Conservation (phyloP, 2,329 filamentous ascomycete species). For the Aspergillus intermedius region DNA sequence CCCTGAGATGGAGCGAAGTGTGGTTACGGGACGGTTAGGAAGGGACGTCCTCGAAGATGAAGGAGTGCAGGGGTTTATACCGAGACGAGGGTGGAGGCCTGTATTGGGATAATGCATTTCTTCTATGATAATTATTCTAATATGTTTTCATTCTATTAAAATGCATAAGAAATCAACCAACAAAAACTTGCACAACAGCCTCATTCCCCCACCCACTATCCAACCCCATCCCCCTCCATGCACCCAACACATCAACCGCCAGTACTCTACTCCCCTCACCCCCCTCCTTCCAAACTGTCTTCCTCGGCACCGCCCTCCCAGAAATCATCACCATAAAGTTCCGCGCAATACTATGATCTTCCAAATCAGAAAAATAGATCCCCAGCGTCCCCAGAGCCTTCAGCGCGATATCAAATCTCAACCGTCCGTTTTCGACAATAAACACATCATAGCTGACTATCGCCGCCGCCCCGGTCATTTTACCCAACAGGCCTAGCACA, state of each 20-base stretch:
- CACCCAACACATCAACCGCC: conserved; percentile 67
- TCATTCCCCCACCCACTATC: conserved; percentile 74
- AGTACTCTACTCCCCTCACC: conserved; percentile 53
- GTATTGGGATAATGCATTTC: conserved; percentile 16
- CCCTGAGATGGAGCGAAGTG: conserved; percentile 56
- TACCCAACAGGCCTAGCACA: conserved; percentile 70
- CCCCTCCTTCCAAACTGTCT: conserved; percentile 53
- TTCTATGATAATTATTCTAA: background rate
- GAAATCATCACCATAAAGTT: conserved; percentile 71
- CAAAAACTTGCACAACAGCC: conserved; percentile 60
- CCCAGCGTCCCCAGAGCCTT: conserved; percentile 71
- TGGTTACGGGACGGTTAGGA: conserved; percentile 57
- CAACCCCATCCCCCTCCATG: conserved; percentile 70
- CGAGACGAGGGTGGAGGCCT: conserved; percentile 54
- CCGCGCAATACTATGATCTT: conserved; percentile 52
- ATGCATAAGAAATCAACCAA: conserved; percentile 20
- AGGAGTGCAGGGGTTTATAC: conserved; percentile 50
- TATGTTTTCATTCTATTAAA: background rate
- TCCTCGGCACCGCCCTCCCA: conserved; percentile 60
- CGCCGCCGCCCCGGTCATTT: conserved; percentile 84
- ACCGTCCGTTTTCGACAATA: conserved; percentile 52
- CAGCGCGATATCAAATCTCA: conserved; percentile 61
- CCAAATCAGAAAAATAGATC: conserved; percentile 68
- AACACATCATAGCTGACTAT: conserved; percentile 58
- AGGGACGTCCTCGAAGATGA: conserved; percentile 57